A percentile compares a stretch with the other conserved stretches of the same genome.
These are phyloP conservation scores for Vachellia collinsii DNA, from an alignment of 306 rosid genomes.

Conservation along the genomic window DNA sequence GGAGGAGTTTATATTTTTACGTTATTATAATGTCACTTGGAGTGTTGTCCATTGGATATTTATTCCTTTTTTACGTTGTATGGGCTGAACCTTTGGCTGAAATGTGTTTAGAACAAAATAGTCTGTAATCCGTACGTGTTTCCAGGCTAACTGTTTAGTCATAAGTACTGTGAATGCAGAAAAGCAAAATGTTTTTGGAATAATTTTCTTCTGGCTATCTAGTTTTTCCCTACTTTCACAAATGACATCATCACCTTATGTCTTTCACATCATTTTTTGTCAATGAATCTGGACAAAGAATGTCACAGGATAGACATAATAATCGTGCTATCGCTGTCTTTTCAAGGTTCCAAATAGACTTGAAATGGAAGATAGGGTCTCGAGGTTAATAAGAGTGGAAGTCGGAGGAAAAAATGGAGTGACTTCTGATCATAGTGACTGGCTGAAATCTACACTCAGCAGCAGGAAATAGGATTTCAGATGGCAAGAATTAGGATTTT, in stretches of 20 bases:
- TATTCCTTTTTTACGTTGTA: background rate
- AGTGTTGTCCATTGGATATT: background rate
- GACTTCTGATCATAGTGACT: background rate
- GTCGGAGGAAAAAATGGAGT: background rate
- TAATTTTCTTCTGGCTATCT: background rate
- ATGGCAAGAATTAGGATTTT: background rate
- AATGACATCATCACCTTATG: background rate
- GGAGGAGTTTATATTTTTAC: background rate
- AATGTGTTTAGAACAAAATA: background rate
- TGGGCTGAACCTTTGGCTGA: background rate
- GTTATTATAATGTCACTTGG: constrained; percentile 15
- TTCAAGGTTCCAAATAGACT: background rate
- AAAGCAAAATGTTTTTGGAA: background rate
- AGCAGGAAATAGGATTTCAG: background rate
- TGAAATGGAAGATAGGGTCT: background rate
- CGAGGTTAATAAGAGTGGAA: background rate
- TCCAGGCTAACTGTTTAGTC: background rate
- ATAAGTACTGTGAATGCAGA: background rate
- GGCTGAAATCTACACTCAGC: constrained; percentile 3
- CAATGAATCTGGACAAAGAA: background rate
- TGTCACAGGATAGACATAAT: background rate
- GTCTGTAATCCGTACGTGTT: background rate
- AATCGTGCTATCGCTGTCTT: background rate
- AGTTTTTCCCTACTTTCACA: background rate
- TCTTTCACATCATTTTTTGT: constrained; percentile 9